Evolutionary conservation across 768 basidiomycete species (phyloP), one percentile per base, ranked within the genome.

Genomic region (Chiua virens): DNA sequence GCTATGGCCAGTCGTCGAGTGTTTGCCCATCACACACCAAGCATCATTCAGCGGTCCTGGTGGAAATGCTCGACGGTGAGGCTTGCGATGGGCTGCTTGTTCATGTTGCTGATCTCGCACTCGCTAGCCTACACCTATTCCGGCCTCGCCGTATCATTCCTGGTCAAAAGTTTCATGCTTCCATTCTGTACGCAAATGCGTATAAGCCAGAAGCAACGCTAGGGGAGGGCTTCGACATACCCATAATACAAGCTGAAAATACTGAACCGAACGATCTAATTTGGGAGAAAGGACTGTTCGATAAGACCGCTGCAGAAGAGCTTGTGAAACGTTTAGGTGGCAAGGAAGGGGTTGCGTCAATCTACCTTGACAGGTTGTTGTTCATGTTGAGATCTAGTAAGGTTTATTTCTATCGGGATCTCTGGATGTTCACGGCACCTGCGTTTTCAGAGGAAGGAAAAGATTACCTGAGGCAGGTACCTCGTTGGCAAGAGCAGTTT

Each of bases 141-240:
- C 57, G 55, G 28, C 59, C 63, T n/a, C n/a, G n/a, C n/a, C n/a
- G n/a, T n/a, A n/a, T n/a, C n/a, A n/a, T n/a, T n/a, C n/a, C n/a
- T n/a, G n/a, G n/a, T n/a, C n/a, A n/a, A n/a, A n/a, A n/a, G n/a
- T n/a, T n/a, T n/a, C n/a, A n/a, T n/a, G n/a, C n/a, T n/a, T n/a
- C n/a, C n/a, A n/a, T n/a, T n/a, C n/a, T n/a, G n/a, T n/a, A n/a
- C n/a, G n/a, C n/a, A 1, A 65, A 55, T 11, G 42, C 49, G 20
- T 64, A 64, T 22, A 47, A 41, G 18, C 63, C 63, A 8, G 42
- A 9, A 2, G 60, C 55, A 22, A 59, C 51, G 6, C 42, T 55
- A 5, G 63, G 63, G 27, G 54, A 56, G 6, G 63, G 63, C 23
- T 64, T 62, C 28, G 54, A 61, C 11, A 54, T 64, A n/a, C 54